Conservation (phyloP, 208 protist genomes). For the Jaenimonas drosophilae region DNA sequence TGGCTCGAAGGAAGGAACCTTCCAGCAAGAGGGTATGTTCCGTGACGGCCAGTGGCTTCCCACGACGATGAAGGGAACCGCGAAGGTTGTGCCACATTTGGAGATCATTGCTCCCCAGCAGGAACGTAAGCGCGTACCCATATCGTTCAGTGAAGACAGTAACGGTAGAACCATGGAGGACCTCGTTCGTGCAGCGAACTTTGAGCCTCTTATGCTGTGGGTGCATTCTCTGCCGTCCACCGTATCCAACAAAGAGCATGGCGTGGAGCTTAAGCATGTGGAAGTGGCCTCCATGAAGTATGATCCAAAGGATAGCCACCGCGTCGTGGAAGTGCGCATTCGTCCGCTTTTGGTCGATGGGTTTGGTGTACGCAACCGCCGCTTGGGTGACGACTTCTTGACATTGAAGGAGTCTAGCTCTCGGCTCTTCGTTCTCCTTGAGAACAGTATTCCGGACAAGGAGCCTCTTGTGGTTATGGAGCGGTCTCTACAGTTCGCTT, state of each 20-base stretch:
- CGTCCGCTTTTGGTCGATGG: slow-evolving; percentile 38
- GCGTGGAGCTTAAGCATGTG: slow-evolving; percentile 31
- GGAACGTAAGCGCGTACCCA: slow-evolving; percentile 39
- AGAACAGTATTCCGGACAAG: neutral
- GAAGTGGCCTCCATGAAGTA: slow-evolving; percentile 52
- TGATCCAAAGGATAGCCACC: slow-evolving; percentile 14
- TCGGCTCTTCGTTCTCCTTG: slow-evolving; percentile 56
- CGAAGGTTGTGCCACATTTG: slow-evolving; percentile 40
- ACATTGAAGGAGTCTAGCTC: slow-evolving; percentile 46
- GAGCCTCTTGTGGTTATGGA: slow-evolving; percentile 54
- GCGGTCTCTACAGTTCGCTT: slow-evolving; percentile 22
- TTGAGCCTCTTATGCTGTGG: slow-evolving; percentile 53
- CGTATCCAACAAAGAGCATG: slow-evolving; percentile 8
- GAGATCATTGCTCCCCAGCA: slow-evolving; percentile 49
- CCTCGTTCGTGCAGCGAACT: slow-evolving; percentile 78
- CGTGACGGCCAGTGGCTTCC: slow-evolving; percentile 55
- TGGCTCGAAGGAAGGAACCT: slow-evolving; percentile 45
- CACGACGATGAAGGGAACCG: slow-evolving; percentile 41
- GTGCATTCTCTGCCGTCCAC: slow-evolving; percentile 25
- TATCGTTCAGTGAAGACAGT: slow-evolving; percentile 45
- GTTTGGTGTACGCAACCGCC: slow-evolving; percentile 24
- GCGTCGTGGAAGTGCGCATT: slow-evolving; percentile 45
- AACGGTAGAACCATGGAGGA: slow-evolving; percentile 56
- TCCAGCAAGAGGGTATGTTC: slow-evolving; percentile 73
- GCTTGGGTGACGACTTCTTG: slow-evolving; percentile 24